A percentile compares a stretch with the other conserved stretches of the same genome.
Evolutionary conservation across 257 asterid species (phyloP).

Genomic region (Rhazya stricta): DNA sequence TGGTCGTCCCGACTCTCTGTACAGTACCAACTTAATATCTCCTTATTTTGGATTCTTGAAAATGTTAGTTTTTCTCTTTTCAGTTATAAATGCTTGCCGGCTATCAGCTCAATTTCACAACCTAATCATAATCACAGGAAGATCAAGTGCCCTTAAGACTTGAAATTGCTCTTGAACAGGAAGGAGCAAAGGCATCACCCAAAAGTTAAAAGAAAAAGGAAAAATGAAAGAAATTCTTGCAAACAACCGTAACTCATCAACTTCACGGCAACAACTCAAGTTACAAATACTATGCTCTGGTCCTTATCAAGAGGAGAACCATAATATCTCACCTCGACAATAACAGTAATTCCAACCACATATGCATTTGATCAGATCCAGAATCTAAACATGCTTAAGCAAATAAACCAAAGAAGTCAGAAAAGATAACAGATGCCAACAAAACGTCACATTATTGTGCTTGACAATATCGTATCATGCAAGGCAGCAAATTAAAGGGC

Average conservation of each 20-base stretch:
- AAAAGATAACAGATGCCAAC: neutral
- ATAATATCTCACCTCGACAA: neutral
- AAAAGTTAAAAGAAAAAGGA: no score
- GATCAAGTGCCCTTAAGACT: no score
- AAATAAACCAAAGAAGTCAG: neutral
- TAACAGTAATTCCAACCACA: neutral
- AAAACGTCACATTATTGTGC: neutral
- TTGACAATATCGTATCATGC: neutral
- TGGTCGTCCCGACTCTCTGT: neutral
- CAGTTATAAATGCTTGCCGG: neutral
- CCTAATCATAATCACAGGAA: neutral
- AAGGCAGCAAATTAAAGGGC: neutral
- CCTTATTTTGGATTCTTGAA: neutral
- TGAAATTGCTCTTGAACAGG: neutral
- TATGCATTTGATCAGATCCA: neutral
- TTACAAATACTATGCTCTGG: no score
- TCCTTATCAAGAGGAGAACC: neutral
- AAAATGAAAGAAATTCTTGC: no score
- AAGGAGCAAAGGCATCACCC: neutral
- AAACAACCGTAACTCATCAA: no score
- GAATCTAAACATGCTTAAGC: neutral
- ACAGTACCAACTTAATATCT: neutral
- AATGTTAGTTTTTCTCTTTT: neutral
- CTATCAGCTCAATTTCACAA: no score
- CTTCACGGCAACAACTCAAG: no score